These are phyloP conservation scores for Ramularia endophylla DNA, from an alignment of 2,329 filamentous ascomycete genomes.

Conservation along the genomic window DNA sequence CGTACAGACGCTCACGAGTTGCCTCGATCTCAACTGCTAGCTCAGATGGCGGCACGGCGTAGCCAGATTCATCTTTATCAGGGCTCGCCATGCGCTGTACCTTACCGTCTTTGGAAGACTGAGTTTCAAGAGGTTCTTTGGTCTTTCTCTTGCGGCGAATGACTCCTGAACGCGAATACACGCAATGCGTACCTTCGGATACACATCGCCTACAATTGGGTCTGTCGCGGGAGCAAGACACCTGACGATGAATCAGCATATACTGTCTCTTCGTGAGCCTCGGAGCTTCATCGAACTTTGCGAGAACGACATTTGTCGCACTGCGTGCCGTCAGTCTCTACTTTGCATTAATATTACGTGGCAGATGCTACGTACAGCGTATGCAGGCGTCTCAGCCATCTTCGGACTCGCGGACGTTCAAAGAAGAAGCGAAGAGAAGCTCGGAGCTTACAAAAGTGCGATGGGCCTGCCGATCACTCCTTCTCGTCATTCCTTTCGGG, in stretches of 20 bases:
- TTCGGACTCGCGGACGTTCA: no score
- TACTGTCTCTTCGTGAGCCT: not conserved
- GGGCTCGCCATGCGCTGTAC: not conserved
- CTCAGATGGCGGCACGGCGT: slow-evolving; percentile 5
- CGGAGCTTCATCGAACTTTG: slow-evolving; percentile 9
- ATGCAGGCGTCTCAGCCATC: no score
- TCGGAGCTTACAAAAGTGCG: no score
- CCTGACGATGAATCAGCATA: slow-evolving; percentile 6
- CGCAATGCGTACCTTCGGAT: slow-evolving; percentile 5
- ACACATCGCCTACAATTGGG: slow-evolving; percentile 13
- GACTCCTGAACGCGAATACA: slow-evolving; percentile 17
- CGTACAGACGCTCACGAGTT: slow-evolving; percentile 13
- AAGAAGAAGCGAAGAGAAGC: no score
- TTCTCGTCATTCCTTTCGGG: no score
- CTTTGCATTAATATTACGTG: no score
- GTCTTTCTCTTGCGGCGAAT: slow-evolving; percentile 17
- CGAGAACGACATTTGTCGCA: slow-evolving; percentile 17
- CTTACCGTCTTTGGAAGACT: not conserved
- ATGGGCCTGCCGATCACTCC: no score
- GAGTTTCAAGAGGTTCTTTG: slow-evolving; percentile 2
- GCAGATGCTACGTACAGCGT: no score
- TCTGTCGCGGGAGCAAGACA: slow-evolving; percentile 11
- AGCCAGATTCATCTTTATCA: not conserved
- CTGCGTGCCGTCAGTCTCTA: slow-evolving; percentile 3
- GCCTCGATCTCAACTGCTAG: slow-evolving; percentile 12